Percentiles rank a stretch among this genome's conserved stretches.
phyloP scores from a whole-genome alignment of 116 monocot genomes.

The Papilionanthe hybrid region DNA sequence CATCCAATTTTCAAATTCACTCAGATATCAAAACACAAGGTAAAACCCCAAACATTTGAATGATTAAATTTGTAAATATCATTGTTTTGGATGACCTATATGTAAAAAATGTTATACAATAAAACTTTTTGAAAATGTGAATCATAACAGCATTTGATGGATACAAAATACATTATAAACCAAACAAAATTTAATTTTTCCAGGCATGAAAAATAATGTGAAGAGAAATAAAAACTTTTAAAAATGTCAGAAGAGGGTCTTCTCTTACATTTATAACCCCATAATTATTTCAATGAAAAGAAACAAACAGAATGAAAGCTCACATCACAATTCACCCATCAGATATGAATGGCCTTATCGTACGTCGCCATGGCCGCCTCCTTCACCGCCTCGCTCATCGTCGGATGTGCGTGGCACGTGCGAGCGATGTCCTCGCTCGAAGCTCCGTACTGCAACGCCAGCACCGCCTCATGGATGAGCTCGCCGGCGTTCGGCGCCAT shows the following conservation, averaged over 20 bases:
- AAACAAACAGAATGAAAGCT: not conserved
- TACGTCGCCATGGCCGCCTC: conserved; percentile 92
- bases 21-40: too few species aligned
- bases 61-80: too few species aligned
- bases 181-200: not conserved
- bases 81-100: too few species aligned
- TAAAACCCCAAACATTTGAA: too few species aligned
- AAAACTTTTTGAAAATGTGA: too few species aligned
- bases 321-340: not conserved
- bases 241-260: too few species aligned
- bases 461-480: conserved; percentile 60
- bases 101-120: too few species aligned
- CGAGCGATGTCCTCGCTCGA: conserved; percentile 59
- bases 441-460: conserved; percentile 60
- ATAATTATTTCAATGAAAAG: not conserved
- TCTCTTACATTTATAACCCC: not conserved
- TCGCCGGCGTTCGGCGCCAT: conserved; percentile 67
- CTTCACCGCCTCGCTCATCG: conserved; percentile 95
- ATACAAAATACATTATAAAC: too few species aligned
- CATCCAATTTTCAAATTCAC: too few species aligned
- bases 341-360: conserved; percentile 92
- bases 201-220: not conserved
- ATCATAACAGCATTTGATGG: too few species aligned
- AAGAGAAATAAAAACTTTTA: conserved; percentile 2
- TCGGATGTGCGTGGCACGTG: conserved; percentile 71